These are phyloP conservation scores for Penicillium goetzii DNA, from an alignment of 495 filamentous ascomycete genomes.

Conservation along the genomic window DNA sequence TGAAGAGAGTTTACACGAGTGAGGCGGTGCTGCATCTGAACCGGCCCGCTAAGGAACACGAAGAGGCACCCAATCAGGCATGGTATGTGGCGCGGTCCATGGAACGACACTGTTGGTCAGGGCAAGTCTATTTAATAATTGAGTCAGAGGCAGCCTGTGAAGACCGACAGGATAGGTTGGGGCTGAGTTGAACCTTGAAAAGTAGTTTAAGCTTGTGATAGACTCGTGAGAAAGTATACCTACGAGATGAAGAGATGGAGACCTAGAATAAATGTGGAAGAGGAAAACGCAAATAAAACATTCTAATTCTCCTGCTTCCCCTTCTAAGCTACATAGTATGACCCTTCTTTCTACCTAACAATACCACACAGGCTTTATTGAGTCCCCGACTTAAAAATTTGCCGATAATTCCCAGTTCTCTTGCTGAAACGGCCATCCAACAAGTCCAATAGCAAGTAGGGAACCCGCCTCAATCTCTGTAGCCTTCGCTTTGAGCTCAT, in stretches of 20 bases:
- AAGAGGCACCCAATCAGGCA: not conserved
- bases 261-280: no score
- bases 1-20: not conserved
- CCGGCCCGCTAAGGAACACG: not conserved
- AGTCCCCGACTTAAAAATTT: not conserved
- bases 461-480: conserved; percentile 40
- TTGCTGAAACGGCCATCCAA: conserved; percentile 15
- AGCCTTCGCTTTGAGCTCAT: conserved; percentile 59
- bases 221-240: no score
- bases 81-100: not conserved
- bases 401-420: not conserved
- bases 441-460: conserved; percentile 10
- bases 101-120: not conserved
- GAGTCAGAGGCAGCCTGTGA: not conserved
- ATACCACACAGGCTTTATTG: not conserved
- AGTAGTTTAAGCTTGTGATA: no score
- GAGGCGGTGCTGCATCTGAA: not conserved
- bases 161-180: not conserved
- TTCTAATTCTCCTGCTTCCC: no score
- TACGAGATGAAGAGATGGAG: no score
- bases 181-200: not conserved
- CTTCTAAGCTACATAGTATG: no score
- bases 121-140: not conserved
- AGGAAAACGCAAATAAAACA: no score
- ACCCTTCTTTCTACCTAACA: not conserved